Evolutionary conservation across 2,329 filamentous ascomycete genomes (phyloP).

Genomic region (Ophiostoma montium): DNA sequence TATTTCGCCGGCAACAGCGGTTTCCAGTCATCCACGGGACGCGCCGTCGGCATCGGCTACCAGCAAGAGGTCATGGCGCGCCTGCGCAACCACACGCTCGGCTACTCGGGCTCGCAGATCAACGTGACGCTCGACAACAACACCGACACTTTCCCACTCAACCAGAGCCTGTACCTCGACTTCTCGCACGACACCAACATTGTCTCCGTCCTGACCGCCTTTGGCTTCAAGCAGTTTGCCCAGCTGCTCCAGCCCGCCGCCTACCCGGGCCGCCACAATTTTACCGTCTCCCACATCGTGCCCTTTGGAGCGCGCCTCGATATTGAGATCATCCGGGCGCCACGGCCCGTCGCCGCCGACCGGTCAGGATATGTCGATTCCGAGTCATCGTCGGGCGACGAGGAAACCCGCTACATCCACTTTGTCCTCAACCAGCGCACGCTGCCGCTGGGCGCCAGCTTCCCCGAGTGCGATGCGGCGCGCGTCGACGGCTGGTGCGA

Average conservation of each 20-base stretch:
- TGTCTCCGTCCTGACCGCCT: conserved; percentile 53
- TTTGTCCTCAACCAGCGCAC: conserved; percentile 64
- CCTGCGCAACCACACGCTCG: conserved; percentile 50
- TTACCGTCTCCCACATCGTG: conserved; percentile 52
- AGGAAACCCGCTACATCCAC: conserved; percentile 54
- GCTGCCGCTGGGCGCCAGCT: conserved; percentile 51
- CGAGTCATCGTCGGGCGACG: conserved; percentile 23
- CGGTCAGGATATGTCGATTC: conserved; percentile 35
- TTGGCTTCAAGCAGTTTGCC: conserved; percentile 57
- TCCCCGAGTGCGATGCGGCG: conserved; percentile 45
- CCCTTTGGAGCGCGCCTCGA: conserved; percentile 61
- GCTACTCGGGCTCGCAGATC: conserved; percentile 44
- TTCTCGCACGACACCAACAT: conserved; percentile 70
- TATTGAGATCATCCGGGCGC: conserved; percentile 58
- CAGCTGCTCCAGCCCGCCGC: conserved; percentile 39
- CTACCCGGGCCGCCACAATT: conserved; percentile 43
- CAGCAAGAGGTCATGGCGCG: conserved; percentile 61
- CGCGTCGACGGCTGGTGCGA: conserved; percentile 68
- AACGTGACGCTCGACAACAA: conserved; percentile 59
- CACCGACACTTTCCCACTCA: conserved; percentile 54
- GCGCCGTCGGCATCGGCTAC: conserved; percentile 60
- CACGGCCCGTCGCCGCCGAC: conserved; percentile 43
- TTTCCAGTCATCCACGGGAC: conserved; percentile 50
- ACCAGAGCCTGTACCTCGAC: conserved; percentile 63
- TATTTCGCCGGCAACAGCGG: conserved; percentile 45